Base-by-base conservation (phyloP, 148 eudicot species). In the Limonium bicolor region DNA sequence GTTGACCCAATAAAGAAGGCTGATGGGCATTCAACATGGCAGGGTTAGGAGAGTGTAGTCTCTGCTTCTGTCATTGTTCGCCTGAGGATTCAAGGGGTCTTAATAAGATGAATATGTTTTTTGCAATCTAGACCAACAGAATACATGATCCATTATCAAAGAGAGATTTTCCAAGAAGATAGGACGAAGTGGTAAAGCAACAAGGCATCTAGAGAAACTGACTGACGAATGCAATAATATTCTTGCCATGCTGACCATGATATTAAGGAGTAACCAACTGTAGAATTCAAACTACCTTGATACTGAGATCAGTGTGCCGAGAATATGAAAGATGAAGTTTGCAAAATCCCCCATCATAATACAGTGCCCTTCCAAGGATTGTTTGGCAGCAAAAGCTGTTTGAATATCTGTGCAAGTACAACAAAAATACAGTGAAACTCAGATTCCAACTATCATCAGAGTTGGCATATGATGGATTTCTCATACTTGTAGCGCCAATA, bases 271-370 rank as follows among this genome's bases (percentile, higher is more conserved):
- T 60, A 50, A 54, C 48, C 28, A 40, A 24, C 41, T 34, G 27
- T 59, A 61, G n/a, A n/a, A n/a, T n/a, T n/a, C n/a, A n/a, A n/a
- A n/a, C n/a, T 70, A 83, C 94, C 94, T 79, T 78, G 33, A 83
- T 68, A 71, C 69, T 83, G 68, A 83, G 94, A 76, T 83, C 87
- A 83, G 87, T 83, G 73, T 83, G 84, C 59, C 80, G 94, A 72
- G 94, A 83, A 70, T 83, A 79, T 68, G 94, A 66, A 65, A 83
- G 84, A 68, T 79, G 94, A 76, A 83, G 94, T 87, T 83, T 83
- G 73, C 94, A 83, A 68, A 72, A 83, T 71, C 94, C 94, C 68
- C 87, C 94, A 76, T 83, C 94, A 68, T 83, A 83, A 83, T 83
- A 81, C 84, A 72, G 55, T 83, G 94, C 38, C 94, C 94, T 65